phyloP scores from a whole-genome alignment of 2,329 filamentous ascomycete genomes.

The Colletotrichum echinochloae region DNA sequence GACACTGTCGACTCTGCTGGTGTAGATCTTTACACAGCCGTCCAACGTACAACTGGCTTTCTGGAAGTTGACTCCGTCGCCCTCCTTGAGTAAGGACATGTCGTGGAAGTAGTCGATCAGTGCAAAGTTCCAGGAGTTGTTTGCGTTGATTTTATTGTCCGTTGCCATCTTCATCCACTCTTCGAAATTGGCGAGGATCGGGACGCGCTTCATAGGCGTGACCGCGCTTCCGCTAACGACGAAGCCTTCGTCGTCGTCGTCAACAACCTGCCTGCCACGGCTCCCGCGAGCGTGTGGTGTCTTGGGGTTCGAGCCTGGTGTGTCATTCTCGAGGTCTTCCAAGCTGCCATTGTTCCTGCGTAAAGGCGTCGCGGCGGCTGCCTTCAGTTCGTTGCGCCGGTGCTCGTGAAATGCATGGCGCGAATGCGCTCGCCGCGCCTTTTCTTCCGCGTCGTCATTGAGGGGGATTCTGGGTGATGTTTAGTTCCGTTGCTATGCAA shows the following conservation, averaged over 20 bases:
- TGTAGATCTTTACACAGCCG: constrained; percentile 99
- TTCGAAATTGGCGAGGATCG: constrained; percentile 96
- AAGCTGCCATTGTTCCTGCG: constrained; percentile 72
- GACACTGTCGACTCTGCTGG: constrained; percentile 96
- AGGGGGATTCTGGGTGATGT: constrained; percentile 79
- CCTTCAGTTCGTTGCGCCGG: constrained; percentile 92
- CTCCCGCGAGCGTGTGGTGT: constrained; percentile 59
- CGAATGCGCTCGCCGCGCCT: constrained; percentile 86
- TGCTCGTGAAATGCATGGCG: constrained; percentile 89
- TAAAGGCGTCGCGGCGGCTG: constrained; percentile 75
- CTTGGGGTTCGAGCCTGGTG: constrained; percentile 67
- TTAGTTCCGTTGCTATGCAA: constrained; percentile 40
- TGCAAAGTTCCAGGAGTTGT: constrained; percentile 99
- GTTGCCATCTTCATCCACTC: constrained; percentile 99
- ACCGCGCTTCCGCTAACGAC: constrained; percentile 80
- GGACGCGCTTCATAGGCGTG: constrained; percentile 95
- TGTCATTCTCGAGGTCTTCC: constrained; percentile 68
- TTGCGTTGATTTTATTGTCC: constrained; percentile 98
- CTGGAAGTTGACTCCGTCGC: constrained; percentile 97
- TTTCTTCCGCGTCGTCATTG: constrained; percentile 95
- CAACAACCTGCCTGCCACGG: constrained; percentile 51
- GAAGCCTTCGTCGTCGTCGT: constrained; percentile 69
- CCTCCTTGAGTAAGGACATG: constrained; percentile 96
- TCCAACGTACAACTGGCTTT: constrained; percentile 98
- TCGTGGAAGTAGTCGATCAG: constrained; percentile 99